These are phyloP conservation scores for Candida coquimbonensis DNA, from an alignment of 805 yeast genomes.

Conservation along the genomic window DNA sequence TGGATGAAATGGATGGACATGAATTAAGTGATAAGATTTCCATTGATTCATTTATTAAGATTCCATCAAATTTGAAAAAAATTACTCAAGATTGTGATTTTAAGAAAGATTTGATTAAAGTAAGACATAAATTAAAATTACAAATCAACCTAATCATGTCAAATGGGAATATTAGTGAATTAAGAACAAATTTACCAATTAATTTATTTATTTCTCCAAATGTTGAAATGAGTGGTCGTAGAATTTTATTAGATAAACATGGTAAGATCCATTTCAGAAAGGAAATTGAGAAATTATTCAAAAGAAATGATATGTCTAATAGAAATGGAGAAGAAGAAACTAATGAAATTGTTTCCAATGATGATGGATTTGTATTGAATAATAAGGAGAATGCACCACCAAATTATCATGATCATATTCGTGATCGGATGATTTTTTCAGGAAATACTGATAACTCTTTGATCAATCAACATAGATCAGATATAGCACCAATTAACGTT, in stretches of 20 bases:
- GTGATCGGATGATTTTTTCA: conserved; percentile 41
- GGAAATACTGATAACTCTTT: conserved; percentile 9
- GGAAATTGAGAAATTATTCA: conserved; percentile 27
- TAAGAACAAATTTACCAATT: conserved; percentile 81
- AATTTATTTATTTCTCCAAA: conserved; percentile 67
- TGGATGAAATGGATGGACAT: conserved; percentile 39
- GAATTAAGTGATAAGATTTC: conserved; percentile 52
- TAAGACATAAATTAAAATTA: conserved; percentile 76
- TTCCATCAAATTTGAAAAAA: conserved; percentile 65
- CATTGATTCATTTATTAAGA: conserved; percentile 45
- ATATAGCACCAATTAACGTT: neutral
- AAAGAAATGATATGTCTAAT: conserved; percentile 12
- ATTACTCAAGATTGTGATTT: conserved; percentile 82
- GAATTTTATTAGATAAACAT: conserved; percentile 30
- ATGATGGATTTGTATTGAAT: conserved; percentile 14
- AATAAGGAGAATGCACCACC: conserved; percentile 59
- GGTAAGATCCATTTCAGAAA: conserved; percentile 37
- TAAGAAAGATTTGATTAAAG: conserved; percentile 52
- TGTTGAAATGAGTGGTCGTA: conserved; percentile 46
- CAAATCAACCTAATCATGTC: conserved; percentile 63
- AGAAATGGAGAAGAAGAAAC: neutral
- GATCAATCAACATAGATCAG: neutral
- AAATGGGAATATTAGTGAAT: conserved; percentile 77
- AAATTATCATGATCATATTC: conserved; percentile 61
- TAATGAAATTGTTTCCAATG: conserved; percentile 22